These are phyloP conservation scores for Punctularia strigosozonata DNA, from an alignment of 768 basidiomycete species.

Conservation along the genomic window DNA sequence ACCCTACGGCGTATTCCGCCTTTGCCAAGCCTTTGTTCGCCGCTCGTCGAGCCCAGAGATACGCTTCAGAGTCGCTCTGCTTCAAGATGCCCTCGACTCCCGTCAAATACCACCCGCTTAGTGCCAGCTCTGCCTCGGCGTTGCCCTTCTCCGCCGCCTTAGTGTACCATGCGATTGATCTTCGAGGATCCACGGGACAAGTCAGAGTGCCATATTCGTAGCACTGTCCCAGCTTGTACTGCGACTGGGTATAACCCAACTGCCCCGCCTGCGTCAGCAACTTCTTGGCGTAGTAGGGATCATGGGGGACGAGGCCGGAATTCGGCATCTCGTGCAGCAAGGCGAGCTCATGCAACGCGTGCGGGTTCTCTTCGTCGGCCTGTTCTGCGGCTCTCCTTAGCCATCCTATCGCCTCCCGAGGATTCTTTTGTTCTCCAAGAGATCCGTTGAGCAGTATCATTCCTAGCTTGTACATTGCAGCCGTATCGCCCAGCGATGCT, in stretches of 20 bases:
- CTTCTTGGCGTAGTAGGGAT: constrained; percentile 72
- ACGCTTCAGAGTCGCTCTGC: constrained; percentile 98
- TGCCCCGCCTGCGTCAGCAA: constrained; percentile 87
- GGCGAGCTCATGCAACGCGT: constrained; percentile 93
- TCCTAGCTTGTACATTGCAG: constrained; percentile 99
- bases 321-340: constrained; percentile 67
- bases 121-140: constrained; percentile 85
- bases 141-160: constrained; percentile 96
- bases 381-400: constrained; percentile 90
- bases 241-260: constrained; percentile 85
- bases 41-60: constrained; percentile 91
- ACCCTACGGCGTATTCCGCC: constrained; percentile 97
- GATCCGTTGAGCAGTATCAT: constrained; percentile 86
- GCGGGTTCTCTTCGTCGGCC: constrained; percentile 96
- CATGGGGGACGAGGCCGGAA: constrained; percentile 59
- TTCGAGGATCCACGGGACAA: constrained; percentile 86
- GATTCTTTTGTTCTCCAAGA: constrained; percentile 74
- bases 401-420: constrained; percentile 90
- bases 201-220: constrained; percentile 86
- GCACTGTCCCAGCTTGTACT: constrained; percentile 92
- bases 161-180: constrained; percentile 98
- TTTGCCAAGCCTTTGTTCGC: constrained; percentile 95
- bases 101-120: constrained; percentile 98
- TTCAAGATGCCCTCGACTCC: constrained; percentile 92
- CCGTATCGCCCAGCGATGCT: constrained; percentile 89